phyloP scores from a whole-genome alignment of 768 basidiomycete species.

The Lentinula detonsa region DNA sequence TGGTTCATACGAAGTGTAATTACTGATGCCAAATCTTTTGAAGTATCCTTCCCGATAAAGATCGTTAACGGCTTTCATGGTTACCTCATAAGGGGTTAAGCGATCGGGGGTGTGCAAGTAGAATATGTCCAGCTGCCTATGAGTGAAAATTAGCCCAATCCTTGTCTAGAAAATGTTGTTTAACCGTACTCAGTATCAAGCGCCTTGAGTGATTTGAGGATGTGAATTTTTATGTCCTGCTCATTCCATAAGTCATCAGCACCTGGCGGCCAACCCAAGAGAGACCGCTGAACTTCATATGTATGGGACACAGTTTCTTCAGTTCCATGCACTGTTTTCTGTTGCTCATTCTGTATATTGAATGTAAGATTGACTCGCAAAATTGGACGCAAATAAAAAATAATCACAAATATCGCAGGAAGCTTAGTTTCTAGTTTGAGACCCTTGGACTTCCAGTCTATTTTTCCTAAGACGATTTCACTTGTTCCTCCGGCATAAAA shows the following conservation, averaged over 20 bases:
- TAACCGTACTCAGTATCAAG: constrained; percentile 38
- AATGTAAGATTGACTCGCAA: neutral
- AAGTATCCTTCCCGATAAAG: constrained; percentile 54
- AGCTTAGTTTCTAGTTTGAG: constrained; percentile 43
- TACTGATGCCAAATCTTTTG: constrained; percentile 59
- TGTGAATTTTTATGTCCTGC: constrained; percentile 4
- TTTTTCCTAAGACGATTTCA: constrained; percentile 31
- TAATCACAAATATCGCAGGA: constrained; percentile 24
- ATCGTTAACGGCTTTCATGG: constrained; percentile 45
- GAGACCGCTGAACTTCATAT: neutral
- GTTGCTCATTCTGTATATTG: neutral
- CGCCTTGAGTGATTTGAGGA: constrained; percentile 30
- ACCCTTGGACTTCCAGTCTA: constrained; percentile 33
- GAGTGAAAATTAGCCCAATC: neutral
- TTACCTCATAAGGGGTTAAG: constrained; percentile 50
- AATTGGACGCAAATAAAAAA: neutral
- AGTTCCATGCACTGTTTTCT: neutral
- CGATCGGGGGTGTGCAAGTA: constrained; percentile 61
- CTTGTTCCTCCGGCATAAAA: constrained; percentile 8
- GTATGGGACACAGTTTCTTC: neutral
- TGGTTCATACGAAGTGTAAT: constrained; percentile 44
- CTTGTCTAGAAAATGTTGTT: constrained; percentile 18
- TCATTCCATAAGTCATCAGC: neutral
- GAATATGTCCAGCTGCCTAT: constrained; percentile 37
- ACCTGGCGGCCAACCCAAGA: neutral